Conservation (phyloP, 2,329 filamentous ascomycete genomes). For the Phoma sp. region DNA sequence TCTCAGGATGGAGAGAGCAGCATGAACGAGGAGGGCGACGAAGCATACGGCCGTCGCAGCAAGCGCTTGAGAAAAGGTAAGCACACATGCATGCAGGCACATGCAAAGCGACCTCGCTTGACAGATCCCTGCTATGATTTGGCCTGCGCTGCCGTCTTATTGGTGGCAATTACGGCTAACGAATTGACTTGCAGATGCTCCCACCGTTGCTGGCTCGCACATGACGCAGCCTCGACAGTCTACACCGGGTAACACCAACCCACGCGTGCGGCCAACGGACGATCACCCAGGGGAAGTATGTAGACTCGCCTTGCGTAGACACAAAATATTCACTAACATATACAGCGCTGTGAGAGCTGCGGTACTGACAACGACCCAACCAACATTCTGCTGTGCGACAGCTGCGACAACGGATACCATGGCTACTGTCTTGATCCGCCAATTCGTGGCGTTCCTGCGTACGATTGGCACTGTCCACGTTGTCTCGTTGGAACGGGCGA, state of each 20-base stretch:
- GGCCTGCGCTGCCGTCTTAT: constrained; percentile 16
- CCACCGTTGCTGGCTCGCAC: constrained; percentile 92
- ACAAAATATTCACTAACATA: constrained; percentile 35
- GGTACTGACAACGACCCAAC: constrained; percentile 76
- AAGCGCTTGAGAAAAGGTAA: constrained; percentile 90
- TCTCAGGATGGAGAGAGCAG: constrained; percentile 60
- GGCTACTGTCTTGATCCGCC: constrained; percentile 88
- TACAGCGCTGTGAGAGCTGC: constrained; percentile 83
- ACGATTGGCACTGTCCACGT: constrained; percentile 94
- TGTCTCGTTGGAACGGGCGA: constrained; percentile 96
- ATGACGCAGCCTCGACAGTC: constrained; percentile 93
- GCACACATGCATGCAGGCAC: constrained; percentile 34
- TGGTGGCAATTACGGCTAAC: constrained; percentile 35
- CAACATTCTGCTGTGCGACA: constrained; percentile 82
- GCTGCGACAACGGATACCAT: constrained; percentile 89
- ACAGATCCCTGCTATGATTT: constrained; percentile 6
- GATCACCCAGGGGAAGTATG: constrained; percentile 65
- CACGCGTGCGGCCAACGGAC: constrained; percentile 60
- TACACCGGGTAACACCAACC: constrained; percentile 66
- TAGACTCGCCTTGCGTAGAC: background rate
- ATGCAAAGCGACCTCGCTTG: constrained; percentile 21
- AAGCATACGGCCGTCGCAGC: constrained; percentile 70
- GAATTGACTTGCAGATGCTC: constrained; percentile 56
- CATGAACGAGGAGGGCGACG: constrained; percentile 63
- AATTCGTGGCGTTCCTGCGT: constrained; percentile 75